A percentile compares a stretch with the other conserved stretches of the same genome.
Conservation (phyloP, 2,329 filamentous ascomycete genomes). For the Metarhizium anisopliae region DNA sequence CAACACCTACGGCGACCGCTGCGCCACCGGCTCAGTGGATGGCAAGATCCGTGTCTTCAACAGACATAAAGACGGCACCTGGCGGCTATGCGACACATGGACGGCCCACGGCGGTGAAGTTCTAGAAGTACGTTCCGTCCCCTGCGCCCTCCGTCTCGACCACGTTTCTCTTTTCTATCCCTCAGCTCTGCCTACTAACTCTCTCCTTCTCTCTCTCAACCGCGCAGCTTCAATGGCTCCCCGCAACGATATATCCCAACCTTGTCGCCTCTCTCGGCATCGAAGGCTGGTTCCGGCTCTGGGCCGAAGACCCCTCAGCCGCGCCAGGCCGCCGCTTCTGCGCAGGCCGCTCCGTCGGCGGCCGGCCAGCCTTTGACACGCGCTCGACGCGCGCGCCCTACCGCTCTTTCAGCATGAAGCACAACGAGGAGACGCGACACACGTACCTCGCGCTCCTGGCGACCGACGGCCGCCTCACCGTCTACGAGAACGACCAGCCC, state of each 20-base stretch:
- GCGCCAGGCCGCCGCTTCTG: conserved; percentile 76
- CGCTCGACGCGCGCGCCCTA: conserved; percentile 53
- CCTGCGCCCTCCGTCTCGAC: neutral
- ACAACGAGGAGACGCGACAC: conserved; percentile 68
- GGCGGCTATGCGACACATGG: conserved; percentile 81
- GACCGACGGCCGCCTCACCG: conserved; percentile 67
- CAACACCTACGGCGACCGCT: conserved; percentile 86
- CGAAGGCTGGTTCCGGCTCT: conserved; percentile 84
- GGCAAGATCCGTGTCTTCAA: conserved; percentile 91
- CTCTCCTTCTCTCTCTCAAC: neutral
- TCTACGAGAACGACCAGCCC: conserved; percentile 79
- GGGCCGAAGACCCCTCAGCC: conserved; percentile 82
- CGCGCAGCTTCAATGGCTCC: conserved; percentile 79
- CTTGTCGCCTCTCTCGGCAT: conserved; percentile 81
- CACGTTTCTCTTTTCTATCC: too few species aligned
- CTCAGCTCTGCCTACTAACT: neutral
- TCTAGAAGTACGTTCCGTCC: conserved; percentile 54
- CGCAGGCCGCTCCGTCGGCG: conserved; percentile 38
- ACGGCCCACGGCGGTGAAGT: conserved; percentile 85
- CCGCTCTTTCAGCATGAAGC: conserved; percentile 76
- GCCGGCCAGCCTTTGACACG: conserved; percentile 46
- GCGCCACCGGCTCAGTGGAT: conserved; percentile 84
- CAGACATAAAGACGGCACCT: conserved; percentile 65
- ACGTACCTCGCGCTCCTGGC: conserved; percentile 81
- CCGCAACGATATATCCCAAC: conserved; percentile 76